phyloP scores from a whole-genome alignment of 2,329 filamentous ascomycete genomes.

The Dactylella cylindrospora region DNA sequence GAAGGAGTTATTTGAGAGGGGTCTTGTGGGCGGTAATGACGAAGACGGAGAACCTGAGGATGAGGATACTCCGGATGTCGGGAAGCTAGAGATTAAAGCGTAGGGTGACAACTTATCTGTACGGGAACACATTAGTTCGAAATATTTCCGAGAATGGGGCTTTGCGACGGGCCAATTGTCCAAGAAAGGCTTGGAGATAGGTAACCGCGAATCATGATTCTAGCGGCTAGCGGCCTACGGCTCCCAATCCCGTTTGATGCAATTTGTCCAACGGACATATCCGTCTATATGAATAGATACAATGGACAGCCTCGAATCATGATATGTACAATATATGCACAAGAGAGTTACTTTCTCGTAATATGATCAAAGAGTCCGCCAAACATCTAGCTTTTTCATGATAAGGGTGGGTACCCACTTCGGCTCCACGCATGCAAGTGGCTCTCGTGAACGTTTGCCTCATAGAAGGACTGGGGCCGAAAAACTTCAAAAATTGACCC shows the following conservation, averaged over 20 bases:
- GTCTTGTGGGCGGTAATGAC: constrained; percentile 65
- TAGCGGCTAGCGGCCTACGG: no score
- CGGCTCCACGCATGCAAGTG: not conserved
- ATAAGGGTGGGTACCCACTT: constrained; percentile 23
- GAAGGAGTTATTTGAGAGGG: constrained; percentile 75
- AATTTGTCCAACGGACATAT: no score
- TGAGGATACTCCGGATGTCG: constrained; percentile 62
- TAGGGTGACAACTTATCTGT: no score
- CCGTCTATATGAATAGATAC: no score
- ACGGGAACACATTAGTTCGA: no score
- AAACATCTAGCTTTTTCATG: not conserved
- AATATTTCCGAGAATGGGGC: no score
- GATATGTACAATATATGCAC: not conserved
- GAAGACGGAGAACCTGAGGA: constrained; percentile 70
- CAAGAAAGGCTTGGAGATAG: no score
- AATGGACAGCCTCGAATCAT: no score
- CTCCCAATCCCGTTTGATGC: no score
- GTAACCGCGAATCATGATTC: no score
- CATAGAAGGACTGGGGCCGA: constrained; percentile 5
- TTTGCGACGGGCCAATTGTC: no score
- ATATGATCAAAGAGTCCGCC: not conserved
- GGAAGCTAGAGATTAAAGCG: constrained; percentile 71
- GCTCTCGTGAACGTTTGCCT: constrained; percentile 33
- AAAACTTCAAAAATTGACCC: constrained; percentile 7
- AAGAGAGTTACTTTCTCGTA: not conserved